Evolutionary conservation across 2,329 filamentous ascomycete species (phyloP), one percentile per base, ranked within the genome.

Genomic region (Venturia asperata): DNA sequence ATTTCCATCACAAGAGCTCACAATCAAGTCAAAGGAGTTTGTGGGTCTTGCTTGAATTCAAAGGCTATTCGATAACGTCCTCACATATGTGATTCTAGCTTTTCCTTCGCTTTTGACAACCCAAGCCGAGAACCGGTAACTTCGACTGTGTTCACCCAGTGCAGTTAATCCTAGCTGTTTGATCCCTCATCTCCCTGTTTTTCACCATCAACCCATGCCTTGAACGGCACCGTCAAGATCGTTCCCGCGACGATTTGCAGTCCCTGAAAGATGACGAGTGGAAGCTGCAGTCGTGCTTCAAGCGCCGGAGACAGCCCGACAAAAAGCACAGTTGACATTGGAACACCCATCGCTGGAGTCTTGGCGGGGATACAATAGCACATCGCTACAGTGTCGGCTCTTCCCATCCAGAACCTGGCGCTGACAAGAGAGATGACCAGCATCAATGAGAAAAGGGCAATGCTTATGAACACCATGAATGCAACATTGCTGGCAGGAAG

Each of bases 361-460:
- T 91, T 91, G 15, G 87, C 87, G 0, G 88, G 87, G 37, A 85
- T 86, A 70, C 87, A 90, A 74, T 90, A 90, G 69, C 87, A 90
- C 17, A 89, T 83, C 0, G 88, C 86, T 61, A 90, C 83, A 0
- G 87, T 83, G 69, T 90, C 85, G 66, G 83, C 81, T 47, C 81
- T 82, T 0, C 81, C 75, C 72, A 89, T 79, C 70, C 81, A 84
- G 42, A 80, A 74, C 2, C 82, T 73, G 1, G 80, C 81, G 1
- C 84, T 78, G 45, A 77, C 78, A 68, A 84, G 84, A 67, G 85
- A 89, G 13, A 89, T 80, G 0, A 79, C 75, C 0, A 87, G 83
- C 76, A 88, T 89, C 43, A 90, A 68, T 24, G 82, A 70, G 70
- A 87, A 88, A 11, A 87, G 78, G 0, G 78, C 82, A n/a, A 90